Evolutionary conservation across 495 filamentous ascomycete genomes (phyloP), one percentile per base, ranked within the genome.

Genomic region (Annulohypoxylon moriforme): DNA sequence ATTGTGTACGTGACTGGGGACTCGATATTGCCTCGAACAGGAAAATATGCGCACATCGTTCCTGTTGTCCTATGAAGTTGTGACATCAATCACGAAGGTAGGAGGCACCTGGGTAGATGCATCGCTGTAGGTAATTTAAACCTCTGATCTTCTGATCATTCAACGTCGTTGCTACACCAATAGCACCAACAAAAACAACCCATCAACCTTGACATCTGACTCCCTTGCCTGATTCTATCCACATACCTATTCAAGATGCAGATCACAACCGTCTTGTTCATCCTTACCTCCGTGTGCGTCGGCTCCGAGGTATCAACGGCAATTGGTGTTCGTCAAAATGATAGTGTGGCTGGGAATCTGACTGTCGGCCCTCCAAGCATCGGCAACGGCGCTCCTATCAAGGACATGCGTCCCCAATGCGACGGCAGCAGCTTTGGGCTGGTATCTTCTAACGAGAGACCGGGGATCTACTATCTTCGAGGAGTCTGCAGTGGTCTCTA

Each of bases 351-450:
- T 34, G 16, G 10, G 20, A 44, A 46, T 14, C 36, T 59, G 8
- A 22, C 27, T 7, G 13, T 0, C 4, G 16, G 14, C 22, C 18
- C 33, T 25, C 6, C n/a, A 22, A 13, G 25, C 25, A 46, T 52
- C 31, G n/a, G 16, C 5, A 34, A 59, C 16, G 49, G 22, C 22
- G 34, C 56, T 14, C 27, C 20, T 16, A 6, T 20, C 18, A 71
- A 71, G 16, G 60, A 64, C 34, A 40, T 69, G n/a, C 61, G 46
- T 18, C 20, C 40, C 47, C 56, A 56, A 40, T 65, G 62, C 62
- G 36, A 56, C n/a, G 36, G 25, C 36, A 24, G 25, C 20, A 66
- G 36, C 36, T 34, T 66, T 5, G 55, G 22, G 1, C 16, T 71
- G 5, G 68, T 71, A 2, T 0, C 53, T 4, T 71, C 56, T 18